Evolutionary conservation across 2,329 filamentous ascomycete genomes (phyloP), one percentile per base, ranked within the genome.

Genomic region (Beauveria varroae): DNA sequence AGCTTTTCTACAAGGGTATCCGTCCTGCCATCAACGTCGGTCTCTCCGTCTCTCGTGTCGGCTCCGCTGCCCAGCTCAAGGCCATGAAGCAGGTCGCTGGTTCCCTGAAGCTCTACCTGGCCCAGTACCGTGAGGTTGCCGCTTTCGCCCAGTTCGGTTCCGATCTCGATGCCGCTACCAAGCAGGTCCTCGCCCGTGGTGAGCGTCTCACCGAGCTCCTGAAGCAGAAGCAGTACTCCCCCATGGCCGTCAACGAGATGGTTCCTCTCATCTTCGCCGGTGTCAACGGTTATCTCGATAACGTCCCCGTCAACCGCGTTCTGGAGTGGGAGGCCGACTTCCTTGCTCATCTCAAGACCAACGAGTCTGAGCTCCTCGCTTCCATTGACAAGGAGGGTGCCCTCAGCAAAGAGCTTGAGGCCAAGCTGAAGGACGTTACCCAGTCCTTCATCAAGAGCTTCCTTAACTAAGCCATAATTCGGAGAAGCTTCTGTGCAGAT

Each of bases 11-110:
- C 91, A 99, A 99, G 91, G 95, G 95, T 96, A 83, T 99, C 81
- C 93, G 95, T 76, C 95, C 95, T 73, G 95, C 95, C 83, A 99
- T 99, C 81, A 99, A 99, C 87, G 95, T 99, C 90, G 95, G 95
- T 95, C 91, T 99, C 72, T 99, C 95, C 74, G 95, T 99, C 72
- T 99, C 95, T 71, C 95, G 95, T 91, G 95, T 99, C 88, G 95
- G 95, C 78, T 99, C 95, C 75, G 91, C 95, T 78, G 95, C 95
- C 77, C 95, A 99, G 87, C 87, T 98, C 79, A 99, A 98, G 91
- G 93, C 95, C 82, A 99, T 99, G 95, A 99, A 99, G 88, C 95
- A 99, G 86, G 95, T 99, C 73, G 95, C 95, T 75, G 95, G 95
- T 87, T 98, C 93, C 71, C 86, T 99, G 76, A 99, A 99, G 88